These are phyloP conservation scores for Pseudonitzschia delicatissima DNA, from an alignment of 108 stramenopile genomes.

Conservation along the genomic window DNA sequence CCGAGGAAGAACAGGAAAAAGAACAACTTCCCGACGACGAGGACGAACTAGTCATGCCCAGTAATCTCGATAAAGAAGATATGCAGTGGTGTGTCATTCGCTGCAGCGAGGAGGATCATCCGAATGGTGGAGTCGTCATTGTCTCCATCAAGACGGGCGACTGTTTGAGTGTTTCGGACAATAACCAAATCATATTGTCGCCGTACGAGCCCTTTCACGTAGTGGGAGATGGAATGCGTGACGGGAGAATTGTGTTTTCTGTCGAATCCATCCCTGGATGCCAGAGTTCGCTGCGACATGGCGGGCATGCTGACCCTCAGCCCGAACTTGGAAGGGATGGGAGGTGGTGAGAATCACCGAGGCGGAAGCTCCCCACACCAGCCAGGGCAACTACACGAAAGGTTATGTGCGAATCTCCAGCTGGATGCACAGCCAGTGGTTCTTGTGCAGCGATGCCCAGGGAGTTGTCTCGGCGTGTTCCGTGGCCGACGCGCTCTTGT, in stretches of 20 bases:
- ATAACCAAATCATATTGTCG: background rate
- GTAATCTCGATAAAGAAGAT: background rate
- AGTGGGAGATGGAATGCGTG: conserved; percentile 15
- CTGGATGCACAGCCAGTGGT: conserved; percentile 43
- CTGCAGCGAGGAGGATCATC: background rate
- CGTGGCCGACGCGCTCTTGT: background rate
- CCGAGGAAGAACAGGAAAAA: background rate
- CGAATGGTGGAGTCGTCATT: background rate
- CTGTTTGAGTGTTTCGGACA: background rate
- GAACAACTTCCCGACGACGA: background rate
- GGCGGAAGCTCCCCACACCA: background rate
- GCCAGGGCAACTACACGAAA: background rate
- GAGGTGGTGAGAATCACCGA: conserved; percentile 42
- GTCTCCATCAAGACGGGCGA: conserved; percentile 2
- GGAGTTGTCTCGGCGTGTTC: background rate
- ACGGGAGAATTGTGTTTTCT: conserved; percentile 22
- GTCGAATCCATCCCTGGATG: conserved; percentile 2
- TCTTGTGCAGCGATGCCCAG: conserved; percentile 13
- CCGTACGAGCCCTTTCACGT: background rate
- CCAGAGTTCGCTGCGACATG: conserved; percentile 33
- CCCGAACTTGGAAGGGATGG: conserved; percentile 32
- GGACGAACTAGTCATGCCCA: too few relatives aligned
- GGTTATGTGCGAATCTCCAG: conserved; percentile 30
- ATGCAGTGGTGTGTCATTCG: background rate
- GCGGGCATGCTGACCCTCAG: conserved; percentile 19